These are phyloP conservation scores for Russula brevipes DNA, from an alignment of 768 basidiomycete genomes.

Conservation along the genomic window DNA sequence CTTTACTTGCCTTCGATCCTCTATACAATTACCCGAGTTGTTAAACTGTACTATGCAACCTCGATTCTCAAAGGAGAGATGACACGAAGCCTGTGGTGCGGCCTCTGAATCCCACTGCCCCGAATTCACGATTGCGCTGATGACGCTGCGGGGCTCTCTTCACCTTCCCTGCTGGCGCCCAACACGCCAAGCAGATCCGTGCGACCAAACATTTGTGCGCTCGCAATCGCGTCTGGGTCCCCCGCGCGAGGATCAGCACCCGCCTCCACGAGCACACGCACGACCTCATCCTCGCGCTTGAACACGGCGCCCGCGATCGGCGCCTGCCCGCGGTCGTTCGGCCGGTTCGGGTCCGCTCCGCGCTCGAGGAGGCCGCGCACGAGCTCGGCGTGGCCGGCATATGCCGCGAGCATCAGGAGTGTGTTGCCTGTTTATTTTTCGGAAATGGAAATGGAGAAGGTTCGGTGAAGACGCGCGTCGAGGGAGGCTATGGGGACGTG, in stretches of 20 bases:
- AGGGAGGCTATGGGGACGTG: conserved; percentile 28
- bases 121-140: conserved; percentile 16
- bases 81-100: background rate
- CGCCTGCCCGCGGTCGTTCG: conserved; percentile 69
- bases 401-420: conserved; percentile 72
- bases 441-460: background rate
- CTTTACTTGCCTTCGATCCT: background rate
- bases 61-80: background rate
- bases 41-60: too few relatives aligned
- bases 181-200: conserved; percentile 50
- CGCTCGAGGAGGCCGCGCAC: conserved; percentile 48
- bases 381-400: conserved; percentile 57
- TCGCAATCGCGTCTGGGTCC: conserved; percentile 61
- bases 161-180: conserved; percentile 52
- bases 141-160: conserved; percentile 34
- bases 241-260: conserved; percentile 63
- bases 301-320: conserved; percentile 75
- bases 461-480: background rate
- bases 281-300: conserved; percentile 62
- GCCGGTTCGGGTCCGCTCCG: conserved; percentile 59
- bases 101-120: background rate
- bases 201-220: conserved; percentile 63
- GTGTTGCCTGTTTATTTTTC: conserved; percentile 53
- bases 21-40: background rate
- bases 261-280: conserved; percentile 44